These are phyloP conservation scores for Venturiaceae sp. DNA, from an alignment of 2,329 filamentous ascomycete genomes.

Conservation along the genomic window DNA sequence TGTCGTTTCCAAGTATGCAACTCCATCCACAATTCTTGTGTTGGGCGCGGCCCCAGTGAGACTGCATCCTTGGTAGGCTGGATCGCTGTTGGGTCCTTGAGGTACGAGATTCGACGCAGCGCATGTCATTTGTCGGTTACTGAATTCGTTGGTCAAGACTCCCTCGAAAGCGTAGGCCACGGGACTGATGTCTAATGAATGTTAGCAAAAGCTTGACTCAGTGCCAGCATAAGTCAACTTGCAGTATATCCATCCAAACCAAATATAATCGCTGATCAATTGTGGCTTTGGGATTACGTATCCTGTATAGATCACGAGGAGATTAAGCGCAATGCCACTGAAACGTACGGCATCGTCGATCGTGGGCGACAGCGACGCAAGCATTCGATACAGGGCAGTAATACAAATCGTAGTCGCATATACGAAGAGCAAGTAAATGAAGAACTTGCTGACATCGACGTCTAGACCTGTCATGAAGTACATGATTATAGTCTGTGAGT, in stretches of 20 bases:
- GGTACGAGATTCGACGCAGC: slow-evolving; percentile 48
- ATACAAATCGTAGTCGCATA: slow-evolving; percentile 32
- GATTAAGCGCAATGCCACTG: slow-evolving; percentile 18
- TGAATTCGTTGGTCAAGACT: slow-evolving; percentile 45
- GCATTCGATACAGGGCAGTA: slow-evolving; percentile 34
- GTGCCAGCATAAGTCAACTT: not conserved
- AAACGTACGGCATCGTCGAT: slow-evolving; percentile 20
- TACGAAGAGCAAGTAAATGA: slow-evolving; percentile 36
- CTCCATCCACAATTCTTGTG: slow-evolving; percentile 45
- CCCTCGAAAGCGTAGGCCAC: slow-evolving; percentile 21
- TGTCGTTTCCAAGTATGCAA: slow-evolving; percentile 46
- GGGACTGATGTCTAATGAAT: slow-evolving; percentile 10
- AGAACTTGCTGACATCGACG: slow-evolving; percentile 35
- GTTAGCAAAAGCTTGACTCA: not conserved
- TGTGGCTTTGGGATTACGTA: slow-evolving; percentile 21
- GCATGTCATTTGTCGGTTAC: slow-evolving; percentile 47
- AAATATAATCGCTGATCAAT: slow-evolving; percentile 15
- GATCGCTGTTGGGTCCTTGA: slow-evolving; percentile 44
- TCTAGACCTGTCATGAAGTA: slow-evolving; percentile 41
- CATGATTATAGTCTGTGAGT: slow-evolving; percentile 24
- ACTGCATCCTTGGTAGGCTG: slow-evolving; percentile 41
- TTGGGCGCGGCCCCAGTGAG: slow-evolving; percentile 47
- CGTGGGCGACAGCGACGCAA: slow-evolving; percentile 19
- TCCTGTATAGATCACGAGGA: slow-evolving; percentile 21
- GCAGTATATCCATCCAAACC: slow-evolving; percentile 11